A percentile compares a stretch with the other conserved stretches of the same genome.
phyloP scores from a whole-genome alignment of 768 basidiomycete genomes.

The Tubosaeta sp. region DNA sequence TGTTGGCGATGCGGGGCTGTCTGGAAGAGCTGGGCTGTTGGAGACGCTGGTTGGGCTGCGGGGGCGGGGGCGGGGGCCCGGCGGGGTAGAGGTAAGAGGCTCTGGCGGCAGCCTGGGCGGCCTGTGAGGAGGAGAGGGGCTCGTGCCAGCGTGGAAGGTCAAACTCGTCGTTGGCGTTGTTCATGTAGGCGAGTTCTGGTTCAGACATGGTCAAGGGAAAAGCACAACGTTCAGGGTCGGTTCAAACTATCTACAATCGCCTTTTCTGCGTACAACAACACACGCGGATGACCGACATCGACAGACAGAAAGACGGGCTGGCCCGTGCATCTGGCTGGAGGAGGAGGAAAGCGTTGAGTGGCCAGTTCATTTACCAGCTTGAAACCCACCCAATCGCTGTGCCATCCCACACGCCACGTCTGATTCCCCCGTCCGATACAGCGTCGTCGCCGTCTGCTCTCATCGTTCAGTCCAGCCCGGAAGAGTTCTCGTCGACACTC shows the following conservation, averaged over 20 bases:
- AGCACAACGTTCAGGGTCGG: slow-evolving; percentile 30
- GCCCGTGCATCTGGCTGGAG: slow-evolving; percentile 55
- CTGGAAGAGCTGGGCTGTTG: slow-evolving; percentile 42
- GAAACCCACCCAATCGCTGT: slow-evolving; percentile 70
- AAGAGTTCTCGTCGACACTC: slow-evolving; percentile 6
- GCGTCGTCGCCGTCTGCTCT: slow-evolving; percentile 46
- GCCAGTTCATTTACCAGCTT: neutral
- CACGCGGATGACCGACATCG: slow-evolving; percentile 48
- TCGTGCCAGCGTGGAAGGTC: slow-evolving; percentile 61
- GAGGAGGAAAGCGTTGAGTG: too few relatives aligned
- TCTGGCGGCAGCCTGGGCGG: slow-evolving; percentile 44
- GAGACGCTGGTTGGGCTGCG: slow-evolving; percentile 41
- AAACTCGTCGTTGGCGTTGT: slow-evolving; percentile 76
- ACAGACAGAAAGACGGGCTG: slow-evolving; percentile 73
- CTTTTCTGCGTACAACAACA: slow-evolving; percentile 58
- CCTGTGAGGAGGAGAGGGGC: slow-evolving; percentile 54
- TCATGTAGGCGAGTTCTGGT: slow-evolving; percentile 71
- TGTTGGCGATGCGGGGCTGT: slow-evolving; percentile 62
- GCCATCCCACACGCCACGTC: slow-evolving; percentile 73
- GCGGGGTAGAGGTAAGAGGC: slow-evolving; percentile 51
- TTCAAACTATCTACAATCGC: slow-evolving; percentile 42
- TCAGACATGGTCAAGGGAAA: slow-evolving; percentile 50
- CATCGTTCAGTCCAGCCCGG: neutral
- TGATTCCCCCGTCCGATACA: slow-evolving; percentile 58
- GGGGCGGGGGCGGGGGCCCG: slow-evolving; percentile 46